Evolutionary conservation across 192 early-diverging fungal genomes (phyloP), one percentile per base, ranked within the genome.

Genomic region (Gigaspora rosea): DNA sequence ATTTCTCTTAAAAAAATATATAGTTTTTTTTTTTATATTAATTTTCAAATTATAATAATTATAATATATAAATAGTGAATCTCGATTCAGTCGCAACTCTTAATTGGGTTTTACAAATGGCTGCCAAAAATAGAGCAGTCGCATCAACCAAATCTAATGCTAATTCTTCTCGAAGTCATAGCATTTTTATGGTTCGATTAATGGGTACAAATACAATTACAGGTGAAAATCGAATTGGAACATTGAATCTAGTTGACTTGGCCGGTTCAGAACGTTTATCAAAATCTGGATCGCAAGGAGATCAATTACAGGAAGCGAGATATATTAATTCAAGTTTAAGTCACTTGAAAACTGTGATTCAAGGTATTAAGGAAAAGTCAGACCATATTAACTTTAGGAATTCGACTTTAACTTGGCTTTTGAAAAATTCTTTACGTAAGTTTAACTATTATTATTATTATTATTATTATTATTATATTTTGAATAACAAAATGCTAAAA

Each of bases 321-420:
- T 93, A 94, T 16, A 98, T 98, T 79, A 98, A 98, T 84, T 95
- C 94, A 83, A 94, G 93, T 79, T 80, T 98, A 78, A 91, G 91
- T 18, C 89, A 89, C 49, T 83, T 98, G 3, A 92, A 94, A 57
- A 94, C 97, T 83, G 97, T 98, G 7, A 97, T 98, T 72, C 88
- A 88, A 47, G 93, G 93, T 27, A 83, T 97, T 18, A 88, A 89
- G 8, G 92, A 92, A 49, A 41, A 41, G 41, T 91, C 91, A 71
- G 82, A 83, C 47, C 94, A 96, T 83, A 88, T 98, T 32, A 96
- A 96, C 6, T 98, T 96, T 85, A 84, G 97, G 69, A 95, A 98
- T 87, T 96, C 95, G 11, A 97, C 96, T 85, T 85, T 96, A 73
- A 85, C 80, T 27, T 83, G 84, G 52, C 76, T 91, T 73, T 77